phyloP scores from a whole-genome alignment of 2,329 filamentous ascomycete species.

The Fusarium sterilihyphosum region DNA sequence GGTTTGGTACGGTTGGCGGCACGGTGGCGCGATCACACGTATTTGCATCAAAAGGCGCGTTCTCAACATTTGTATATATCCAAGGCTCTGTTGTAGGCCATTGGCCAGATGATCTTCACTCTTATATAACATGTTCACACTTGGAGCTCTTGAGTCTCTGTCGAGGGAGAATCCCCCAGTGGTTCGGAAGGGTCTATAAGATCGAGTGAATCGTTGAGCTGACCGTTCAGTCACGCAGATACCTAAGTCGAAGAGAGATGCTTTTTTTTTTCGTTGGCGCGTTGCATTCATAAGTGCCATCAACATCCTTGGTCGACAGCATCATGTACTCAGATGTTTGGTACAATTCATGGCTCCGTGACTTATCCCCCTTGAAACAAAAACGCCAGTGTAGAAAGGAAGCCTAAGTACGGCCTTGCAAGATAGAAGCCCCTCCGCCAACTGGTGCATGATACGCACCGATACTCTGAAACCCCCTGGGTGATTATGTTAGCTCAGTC shows the following conservation, averaged over 20 bases:
- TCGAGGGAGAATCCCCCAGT: background rate
- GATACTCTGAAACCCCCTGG: constrained; percentile 72
- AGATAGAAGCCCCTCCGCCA: constrained; percentile 56
- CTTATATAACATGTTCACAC: constrained; percentile 31
- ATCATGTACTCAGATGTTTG: background rate
- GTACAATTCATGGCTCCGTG: constrained; percentile 9
- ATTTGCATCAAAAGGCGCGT: constrained; percentile 42
- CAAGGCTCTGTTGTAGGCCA: constrained; percentile 28
- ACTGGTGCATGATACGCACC: constrained; percentile 69
- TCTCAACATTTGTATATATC: constrained; percentile 38
- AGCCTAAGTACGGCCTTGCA: constrained; percentile 48
- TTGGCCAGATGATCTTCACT: constrained; percentile 43
- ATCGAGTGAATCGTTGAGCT: background rate
- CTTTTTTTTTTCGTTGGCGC: constrained; percentile 16
- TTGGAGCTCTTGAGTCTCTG: background rate
- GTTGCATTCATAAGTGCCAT: constrained; percentile 31
- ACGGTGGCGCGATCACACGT: constrained; percentile 26
- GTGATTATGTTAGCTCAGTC: constrained; percentile 14
- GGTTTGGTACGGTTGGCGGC: constrained; percentile 27
- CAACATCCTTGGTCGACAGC: constrained; percentile 8
- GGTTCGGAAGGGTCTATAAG: background rate
- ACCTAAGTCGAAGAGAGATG: background rate
- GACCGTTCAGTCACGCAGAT: background rate
- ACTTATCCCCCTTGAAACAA: constrained; percentile 12
- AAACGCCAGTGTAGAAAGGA: constrained; percentile 3